Evolutionary conservation across 2,329 filamentous ascomycete genomes (phyloP).

Genomic region (Trichoderma sp.): DNA sequence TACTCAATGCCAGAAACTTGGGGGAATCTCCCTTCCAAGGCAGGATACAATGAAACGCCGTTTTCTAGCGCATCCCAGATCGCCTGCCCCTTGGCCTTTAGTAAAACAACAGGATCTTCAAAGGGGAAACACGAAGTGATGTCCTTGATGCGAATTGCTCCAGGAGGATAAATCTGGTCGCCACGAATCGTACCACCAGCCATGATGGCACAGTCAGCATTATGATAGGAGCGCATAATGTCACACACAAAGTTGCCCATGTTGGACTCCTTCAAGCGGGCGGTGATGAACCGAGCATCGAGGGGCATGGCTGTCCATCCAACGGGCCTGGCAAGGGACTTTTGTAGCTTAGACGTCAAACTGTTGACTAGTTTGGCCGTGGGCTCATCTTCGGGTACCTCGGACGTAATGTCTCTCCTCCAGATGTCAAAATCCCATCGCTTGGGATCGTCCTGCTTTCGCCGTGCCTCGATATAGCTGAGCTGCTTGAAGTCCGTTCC

Average conservation of each 20-base stretch:
- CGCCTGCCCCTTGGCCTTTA: conserved; percentile 69
- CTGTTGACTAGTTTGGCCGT: conserved; percentile 65
- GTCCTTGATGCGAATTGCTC: conserved; percentile 74
- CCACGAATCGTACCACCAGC: conserved; percentile 83
- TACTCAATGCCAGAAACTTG: conserved; percentile 85
- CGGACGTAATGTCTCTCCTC: conserved; percentile 70
- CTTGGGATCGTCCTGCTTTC: conserved; percentile 45
- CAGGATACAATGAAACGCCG: conserved; percentile 75
- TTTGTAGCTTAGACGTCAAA: conserved; percentile 71
- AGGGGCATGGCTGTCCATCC: conserved; percentile 81
- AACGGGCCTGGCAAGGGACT: conserved; percentile 78
- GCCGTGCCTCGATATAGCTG: conserved; percentile 79
- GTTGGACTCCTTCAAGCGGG: conserved; percentile 76
- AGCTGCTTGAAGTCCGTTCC: conserved; percentile 92
- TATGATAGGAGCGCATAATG: conserved; percentile 82
- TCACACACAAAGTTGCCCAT: conserved; percentile 90
- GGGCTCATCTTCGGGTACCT: conserved; percentile 63
- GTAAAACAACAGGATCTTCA: conserved; percentile 82
- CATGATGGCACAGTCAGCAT: conserved; percentile 80
- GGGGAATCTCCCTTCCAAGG: conserved; percentile 79
- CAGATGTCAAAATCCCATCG: conserved; percentile 80
- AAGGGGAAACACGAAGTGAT: conserved; percentile 91
- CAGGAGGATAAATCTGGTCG: conserved; percentile 85
- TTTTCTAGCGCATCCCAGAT: conserved; percentile 84
- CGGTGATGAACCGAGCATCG: conserved; percentile 83